Evolutionary conservation across 306 rosid species (phyloP), one percentile per base, ranked within the genome.

Genomic region (Rosa persica): DNA sequence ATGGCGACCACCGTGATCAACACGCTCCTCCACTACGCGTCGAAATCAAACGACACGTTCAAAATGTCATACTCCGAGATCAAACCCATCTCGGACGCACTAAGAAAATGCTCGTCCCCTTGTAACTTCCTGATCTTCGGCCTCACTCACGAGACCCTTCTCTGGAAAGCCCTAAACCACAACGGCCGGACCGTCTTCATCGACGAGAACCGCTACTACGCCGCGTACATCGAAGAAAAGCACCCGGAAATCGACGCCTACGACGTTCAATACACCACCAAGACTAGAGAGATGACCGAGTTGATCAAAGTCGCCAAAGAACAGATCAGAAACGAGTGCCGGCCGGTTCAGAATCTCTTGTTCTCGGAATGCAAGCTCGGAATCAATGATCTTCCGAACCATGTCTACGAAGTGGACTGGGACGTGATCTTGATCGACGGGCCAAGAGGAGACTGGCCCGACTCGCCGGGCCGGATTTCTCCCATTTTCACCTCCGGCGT

Each of bases 141-240:
- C 19, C 93, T 95, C 74, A 93, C 99, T 1, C 91, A 81, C 22
- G 99, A 95, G 58, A 93, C 96, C 64, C 90, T 95, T 9, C 87
- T 95, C 57, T 95, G 99, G 99, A 95, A 91, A 81, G 88, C 98
- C 12, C 86, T 95, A 13, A 95, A 95, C 83, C 89, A 91, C 85
- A 86, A 91, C n/a, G 99, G 99, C 54, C 82, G 96, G 30, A 96
- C 98, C 0, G 97, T 96, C 0, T 96, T 93, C 91, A 89, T 96
- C 46, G 98, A 95, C 9, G 99, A 96, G 81, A 96, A 96, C 61
- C 93, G 99, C 0, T 96, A 96, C 80, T 96, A 91, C 78, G 99
- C 97, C 0, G 98, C 99, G 0, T 93, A 90, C 71, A 76, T 84
- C 0, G 98, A 96, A 78, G 97, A 96, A 55, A 75, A 85, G n/a